Conservation (phyloP, 306 rosid genomes). For the Macrotyloma uniflorum region DNA sequence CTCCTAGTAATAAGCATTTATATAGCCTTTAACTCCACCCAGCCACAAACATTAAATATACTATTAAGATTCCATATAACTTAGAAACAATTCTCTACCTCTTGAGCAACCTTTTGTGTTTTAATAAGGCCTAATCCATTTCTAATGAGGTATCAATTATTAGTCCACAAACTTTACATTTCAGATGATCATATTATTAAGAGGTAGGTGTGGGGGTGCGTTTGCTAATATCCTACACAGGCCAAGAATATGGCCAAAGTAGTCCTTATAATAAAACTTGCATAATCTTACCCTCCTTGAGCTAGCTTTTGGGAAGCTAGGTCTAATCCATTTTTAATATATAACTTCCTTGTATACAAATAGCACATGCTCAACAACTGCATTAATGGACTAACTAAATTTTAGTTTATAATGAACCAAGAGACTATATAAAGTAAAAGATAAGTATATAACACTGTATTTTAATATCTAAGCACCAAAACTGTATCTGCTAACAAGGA, state of each 20-base stretch:
- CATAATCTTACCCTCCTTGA: background rate
- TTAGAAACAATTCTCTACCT: background rate
- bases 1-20: background rate
- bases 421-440: background rate
- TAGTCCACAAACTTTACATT: background rate
- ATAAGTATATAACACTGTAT: background rate
- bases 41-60: slow-evolving; percentile 3
- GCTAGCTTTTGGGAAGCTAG: background rate
- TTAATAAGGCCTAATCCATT: background rate
- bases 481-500: background rate
- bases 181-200: too few species aligned
- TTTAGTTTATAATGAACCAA: background rate
- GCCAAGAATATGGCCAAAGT: background rate
- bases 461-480: background rate
- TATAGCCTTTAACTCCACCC: background rate
- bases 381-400: background rate
- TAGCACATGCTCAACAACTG: background rate
- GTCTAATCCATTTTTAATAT: background rate
- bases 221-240: background rate
- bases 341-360: background rate
- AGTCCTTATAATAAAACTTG: background rate
- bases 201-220: background rate
- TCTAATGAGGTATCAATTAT: background rate
- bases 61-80: background rate
- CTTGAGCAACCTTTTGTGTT: background rate